phyloP scores from a whole-genome alignment of 352 stramenopile genomes.

The Pythium guiyangense region DNA sequence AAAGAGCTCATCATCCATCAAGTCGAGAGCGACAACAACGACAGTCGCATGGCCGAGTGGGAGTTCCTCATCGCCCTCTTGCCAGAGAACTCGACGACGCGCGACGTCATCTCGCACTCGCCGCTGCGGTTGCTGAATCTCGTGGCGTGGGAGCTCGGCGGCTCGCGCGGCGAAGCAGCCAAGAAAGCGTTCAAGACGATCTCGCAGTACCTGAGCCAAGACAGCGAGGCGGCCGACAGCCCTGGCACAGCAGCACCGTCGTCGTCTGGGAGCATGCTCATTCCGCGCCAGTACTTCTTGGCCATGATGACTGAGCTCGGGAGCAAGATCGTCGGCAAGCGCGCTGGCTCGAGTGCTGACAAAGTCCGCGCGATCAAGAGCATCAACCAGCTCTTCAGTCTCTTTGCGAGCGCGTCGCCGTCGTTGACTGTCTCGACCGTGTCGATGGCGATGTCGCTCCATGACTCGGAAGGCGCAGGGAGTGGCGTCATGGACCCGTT shows the following conservation, averaged over 20 bases:
- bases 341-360: slow-evolving; percentile 17
- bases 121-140: slow-evolving; percentile 52
- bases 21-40: slow-evolving; percentile 40
- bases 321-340: slow-evolving; percentile 49
- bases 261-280: slow-evolving; percentile 25
- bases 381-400: slow-evolving; percentile 61
- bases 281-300: slow-evolving; percentile 77
- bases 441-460: background rate
- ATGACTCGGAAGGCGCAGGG: slow-evolving; percentile 22
- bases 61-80: slow-evolving; percentile 72
- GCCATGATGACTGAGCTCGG: slow-evolving; percentile 81
- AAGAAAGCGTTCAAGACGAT: slow-evolving; percentile 56
- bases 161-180: slow-evolving; percentile 38
- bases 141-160: slow-evolving; percentile 65
- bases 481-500: slow-evolving; percentile 68
- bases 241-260: slow-evolving; percentile 11
- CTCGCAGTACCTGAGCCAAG: slow-evolving; percentile 36
- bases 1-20: slow-evolving; percentile 69
- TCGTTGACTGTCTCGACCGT: background rate
- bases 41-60: slow-evolving; percentile 50
- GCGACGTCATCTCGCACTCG: slow-evolving; percentile 52
- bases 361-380: slow-evolving; percentile 70
- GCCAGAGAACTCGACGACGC: slow-evolving; percentile 49
- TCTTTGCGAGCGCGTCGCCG: slow-evolving; percentile 35
- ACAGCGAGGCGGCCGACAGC: slow-evolving; percentile 6